Evolutionary conservation across 768 basidiomycete species (phyloP).

Genomic region (Mycena rosella): DNA sequence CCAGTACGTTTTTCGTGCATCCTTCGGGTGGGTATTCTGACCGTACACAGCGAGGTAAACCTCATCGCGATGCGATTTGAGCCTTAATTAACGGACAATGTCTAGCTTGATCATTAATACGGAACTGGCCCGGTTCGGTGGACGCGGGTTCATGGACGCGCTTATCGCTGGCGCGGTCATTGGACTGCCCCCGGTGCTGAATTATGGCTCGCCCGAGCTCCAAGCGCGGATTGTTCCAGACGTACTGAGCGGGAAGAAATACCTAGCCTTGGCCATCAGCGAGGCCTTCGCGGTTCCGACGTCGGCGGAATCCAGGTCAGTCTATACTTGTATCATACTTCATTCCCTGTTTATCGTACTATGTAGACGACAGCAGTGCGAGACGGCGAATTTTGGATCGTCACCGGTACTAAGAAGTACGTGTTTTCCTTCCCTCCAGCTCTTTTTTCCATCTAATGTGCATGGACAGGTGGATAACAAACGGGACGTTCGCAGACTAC

Average conservation of each 20-base stretch:
- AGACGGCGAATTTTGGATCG: conserved; percentile 89
- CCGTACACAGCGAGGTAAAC: too few relatives aligned
- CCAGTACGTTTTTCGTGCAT: too few relatives aligned
- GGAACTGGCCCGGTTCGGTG: too few relatives aligned
- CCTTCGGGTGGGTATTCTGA: too few relatives aligned
- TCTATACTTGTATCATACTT: too few relatives aligned
- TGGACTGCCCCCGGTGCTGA: conserved; percentile 90
- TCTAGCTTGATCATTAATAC: too few relatives aligned
- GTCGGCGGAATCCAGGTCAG: conserved; percentile 76
- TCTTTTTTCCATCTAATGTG: conserved; percentile 39
- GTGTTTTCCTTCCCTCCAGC: conserved; percentile 31
- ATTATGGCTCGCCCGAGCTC: conserved; percentile 85
- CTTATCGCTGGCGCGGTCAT: conserved; percentile 90
- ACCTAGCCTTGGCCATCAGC: conserved; percentile 90
- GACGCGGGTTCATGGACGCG: too few relatives aligned
- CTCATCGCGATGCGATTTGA: too few relatives aligned
- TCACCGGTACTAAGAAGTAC: conserved; percentile 95
- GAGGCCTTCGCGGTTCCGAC: conserved; percentile 94
- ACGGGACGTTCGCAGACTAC: conserved; percentile 87
- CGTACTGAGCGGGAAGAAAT: conserved; percentile 83
- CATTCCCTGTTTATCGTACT: not conserved
- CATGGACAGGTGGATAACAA: conserved; percentile 84
- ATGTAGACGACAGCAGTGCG: conserved; percentile 78
- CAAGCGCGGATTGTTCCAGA: conserved; percentile 79
- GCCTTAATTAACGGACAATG: too few relatives aligned